Evolutionary conservation across 441 rosid genomes (phyloP).

Genomic region (Corymbia citriodora): DNA sequence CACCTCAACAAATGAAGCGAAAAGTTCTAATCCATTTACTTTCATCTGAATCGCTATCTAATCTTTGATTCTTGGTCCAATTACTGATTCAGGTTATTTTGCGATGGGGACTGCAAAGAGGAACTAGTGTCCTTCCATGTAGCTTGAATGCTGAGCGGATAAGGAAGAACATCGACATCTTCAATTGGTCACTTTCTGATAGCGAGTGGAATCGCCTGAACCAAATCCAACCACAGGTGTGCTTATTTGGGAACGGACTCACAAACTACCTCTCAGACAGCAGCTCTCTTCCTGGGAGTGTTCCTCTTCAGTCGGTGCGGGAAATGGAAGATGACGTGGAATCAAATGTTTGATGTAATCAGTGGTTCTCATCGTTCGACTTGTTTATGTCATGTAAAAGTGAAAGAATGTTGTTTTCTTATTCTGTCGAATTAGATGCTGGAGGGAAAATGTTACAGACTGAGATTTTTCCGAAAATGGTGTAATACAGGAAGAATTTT

Average conservation of each 20-base stretch:
- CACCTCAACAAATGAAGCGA: background rate
- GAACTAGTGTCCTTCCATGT: constrained; percentile 57
- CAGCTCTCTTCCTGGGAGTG: constrained; percentile 32
- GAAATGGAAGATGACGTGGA: constrained; percentile 54
- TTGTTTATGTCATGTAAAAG: background rate
- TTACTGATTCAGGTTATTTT: constrained; percentile 33
- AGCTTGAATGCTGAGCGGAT: constrained; percentile 52
- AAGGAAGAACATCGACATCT: constrained; percentile 43
- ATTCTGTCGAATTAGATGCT: background rate
- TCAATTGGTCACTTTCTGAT: constrained; percentile 41
- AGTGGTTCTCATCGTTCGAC: background rate
- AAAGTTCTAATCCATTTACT: background rate
- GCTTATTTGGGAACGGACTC: constrained; percentile 40
- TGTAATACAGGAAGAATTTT: background rate
- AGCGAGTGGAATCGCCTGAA: constrained; percentile 41
- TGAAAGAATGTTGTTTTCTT: background rate
- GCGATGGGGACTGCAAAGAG: constrained; percentile 62
- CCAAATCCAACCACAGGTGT: constrained; percentile 49
- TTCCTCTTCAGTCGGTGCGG: constrained; percentile 50
- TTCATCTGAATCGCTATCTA: background rate
- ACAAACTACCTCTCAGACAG: constrained; percentile 26
- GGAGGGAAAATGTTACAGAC: background rate
- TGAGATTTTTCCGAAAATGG: background rate
- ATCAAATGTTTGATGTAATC: constrained; percentile 24
- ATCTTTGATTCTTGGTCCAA: background rate